Percentiles rank a stretch among this genome's conserved stretches.
phyloP scores from a whole-genome alignment of 805 yeast genomes.

The Kodamaea kaohsiungensis region DNA sequence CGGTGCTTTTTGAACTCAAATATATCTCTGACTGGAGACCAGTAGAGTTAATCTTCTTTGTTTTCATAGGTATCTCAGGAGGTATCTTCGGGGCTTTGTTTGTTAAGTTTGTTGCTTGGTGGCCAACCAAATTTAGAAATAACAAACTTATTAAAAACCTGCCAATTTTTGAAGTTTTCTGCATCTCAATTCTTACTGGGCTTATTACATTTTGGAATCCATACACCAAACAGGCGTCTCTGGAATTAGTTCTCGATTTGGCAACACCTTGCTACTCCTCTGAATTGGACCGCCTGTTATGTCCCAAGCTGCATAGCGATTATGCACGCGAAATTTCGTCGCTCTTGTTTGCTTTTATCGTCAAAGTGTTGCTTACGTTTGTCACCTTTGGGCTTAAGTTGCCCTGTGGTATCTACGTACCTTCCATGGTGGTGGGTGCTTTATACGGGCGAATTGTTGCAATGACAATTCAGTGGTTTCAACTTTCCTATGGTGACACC shows the following conservation, averaged over 20 bases:
- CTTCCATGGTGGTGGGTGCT: slow-evolving; percentile 65
- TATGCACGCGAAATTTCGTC: slow-evolving; percentile 32
- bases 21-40: slow-evolving; percentile 55
- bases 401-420: slow-evolving; percentile 64
- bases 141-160: slow-evolving; percentile 30
- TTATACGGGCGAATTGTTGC: slow-evolving; percentile 56
- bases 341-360: slow-evolving; percentile 42
- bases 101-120: slow-evolving; percentile 48
- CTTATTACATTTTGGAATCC: slow-evolving; percentile 48
- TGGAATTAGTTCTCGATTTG: slow-evolving; percentile 50
- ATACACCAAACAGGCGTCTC: slow-evolving; percentile 48
- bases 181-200: slow-evolving; percentile 48
- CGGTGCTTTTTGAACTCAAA: slow-evolving; percentile 53
- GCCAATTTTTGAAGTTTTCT: slow-evolving; percentile 47
- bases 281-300: slow-evolving; percentile 27
- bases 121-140: slow-evolving; percentile 42
- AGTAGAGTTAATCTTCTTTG: slow-evolving; percentile 46
- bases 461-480: slow-evolving; percentile 41
- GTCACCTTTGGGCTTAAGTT: slow-evolving; percentile 58
- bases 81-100: slow-evolving; percentile 55
- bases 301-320: slow-evolving; percentile 26
- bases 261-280: slow-evolving; percentile 49
- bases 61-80: slow-evolving; percentile 51
- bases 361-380: slow-evolving; percentile 48
- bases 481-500: slow-evolving; percentile 14